Evolutionary conservation across 2,329 filamentous ascomycete genomes (phyloP).

Genomic region (Trichophyton verrucosum): DNA sequence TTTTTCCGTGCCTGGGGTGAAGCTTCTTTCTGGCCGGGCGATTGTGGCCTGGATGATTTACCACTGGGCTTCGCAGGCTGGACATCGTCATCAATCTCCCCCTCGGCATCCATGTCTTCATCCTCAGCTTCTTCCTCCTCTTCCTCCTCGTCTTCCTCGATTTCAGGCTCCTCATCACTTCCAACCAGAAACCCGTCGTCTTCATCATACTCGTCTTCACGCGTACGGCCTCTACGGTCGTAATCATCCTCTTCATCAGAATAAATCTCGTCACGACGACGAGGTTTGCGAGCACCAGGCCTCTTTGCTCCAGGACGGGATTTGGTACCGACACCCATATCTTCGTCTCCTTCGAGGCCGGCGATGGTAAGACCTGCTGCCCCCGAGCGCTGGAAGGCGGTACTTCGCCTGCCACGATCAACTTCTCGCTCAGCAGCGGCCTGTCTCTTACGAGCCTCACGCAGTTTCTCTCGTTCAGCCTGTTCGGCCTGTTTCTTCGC

Average conservation of each 20-base stretch:
- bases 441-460: slow-evolving; percentile 42
- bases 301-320: slow-evolving; percentile 24
- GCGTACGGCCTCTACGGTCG: slow-evolving; percentile 36
- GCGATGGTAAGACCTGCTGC: slow-evolving; percentile 41
- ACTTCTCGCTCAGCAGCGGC: slow-evolving; percentile 44
- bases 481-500: slow-evolving; percentile 48
- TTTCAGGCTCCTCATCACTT: slow-evolving; percentile 38
- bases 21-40: slow-evolving; percentile 16
- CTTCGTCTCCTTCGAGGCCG: slow-evolving; percentile 48
- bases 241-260: slow-evolving; percentile 40
- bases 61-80: slow-evolving; percentile 18
- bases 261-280: slow-evolving; percentile 38
- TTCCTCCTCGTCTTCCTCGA: slow-evolving; percentile 33
- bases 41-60: neutral
- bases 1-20: slow-evolving; percentile 34
- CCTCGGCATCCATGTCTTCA: slow-evolving; percentile 36
- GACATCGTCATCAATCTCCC: slow-evolving; percentile 28
- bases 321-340: slow-evolving; percentile 29
- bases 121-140: slow-evolving; percentile 32
- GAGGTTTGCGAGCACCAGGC: slow-evolving; percentile 24
- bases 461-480: slow-evolving; percentile 46
- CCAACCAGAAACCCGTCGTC: slow-evolving; percentile 62
- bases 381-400: slow-evolving; percentile 34
- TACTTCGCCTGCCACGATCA: slow-evolving; percentile 40
- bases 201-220: slow-evolving; percentile 72